Evolutionary conservation across 1,139 yeast genomes (phyloP).

Genomic region (Saccharomycopsis phalli): DNA sequence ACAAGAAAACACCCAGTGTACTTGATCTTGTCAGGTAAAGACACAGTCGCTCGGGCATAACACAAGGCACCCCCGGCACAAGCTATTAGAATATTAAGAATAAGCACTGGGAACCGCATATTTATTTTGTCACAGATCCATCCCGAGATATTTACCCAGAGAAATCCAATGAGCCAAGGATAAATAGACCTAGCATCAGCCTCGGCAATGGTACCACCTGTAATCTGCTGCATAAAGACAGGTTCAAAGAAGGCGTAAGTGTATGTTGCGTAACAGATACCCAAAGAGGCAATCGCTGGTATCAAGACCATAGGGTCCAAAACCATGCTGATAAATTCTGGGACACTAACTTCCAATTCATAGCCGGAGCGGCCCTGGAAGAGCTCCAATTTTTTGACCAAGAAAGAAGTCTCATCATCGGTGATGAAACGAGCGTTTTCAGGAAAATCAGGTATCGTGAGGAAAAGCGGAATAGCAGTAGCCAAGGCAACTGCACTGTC

Average conservation of each 20-base stretch:
- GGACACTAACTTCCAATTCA: slow-evolving; percentile 10
- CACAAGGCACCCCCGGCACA: slow-evolving; percentile 49
- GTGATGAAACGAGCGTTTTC: slow-evolving; percentile 33
- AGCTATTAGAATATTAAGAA: slow-evolving; percentile 36
- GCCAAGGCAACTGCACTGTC: slow-evolving; percentile 32
- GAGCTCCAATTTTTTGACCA: slow-evolving; percentile 45
- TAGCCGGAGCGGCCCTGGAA: slow-evolving; percentile 43
- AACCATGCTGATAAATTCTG: slow-evolving; percentile 30
- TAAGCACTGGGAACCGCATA: slow-evolving; percentile 41
- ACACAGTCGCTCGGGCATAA: slow-evolving; percentile 30
- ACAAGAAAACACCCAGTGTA: slow-evolving; percentile 63
- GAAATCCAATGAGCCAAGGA: slow-evolving; percentile 61
- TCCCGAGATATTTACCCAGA: slow-evolving; percentile 36
- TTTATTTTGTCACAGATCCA: slow-evolving; percentile 39
- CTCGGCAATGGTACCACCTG: slow-evolving; percentile 49
- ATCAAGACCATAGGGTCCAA: slow-evolving; percentile 42
- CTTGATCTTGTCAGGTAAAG: slow-evolving; percentile 30
- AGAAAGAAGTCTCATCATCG: slow-evolving; percentile 36
- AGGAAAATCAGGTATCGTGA: slow-evolving; percentile 37
- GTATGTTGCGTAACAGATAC: slow-evolving; percentile 56
- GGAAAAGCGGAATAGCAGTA: slow-evolving; percentile 27
- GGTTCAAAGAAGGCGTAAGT: slow-evolving; percentile 69
- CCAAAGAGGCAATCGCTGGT: slow-evolving; percentile 54
- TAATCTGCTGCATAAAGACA: slow-evolving; percentile 45
- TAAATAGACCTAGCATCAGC: slow-evolving; percentile 64